Conservation (phyloP, 768 basidiomycete species). For the Cyathus striatus region DNA sequence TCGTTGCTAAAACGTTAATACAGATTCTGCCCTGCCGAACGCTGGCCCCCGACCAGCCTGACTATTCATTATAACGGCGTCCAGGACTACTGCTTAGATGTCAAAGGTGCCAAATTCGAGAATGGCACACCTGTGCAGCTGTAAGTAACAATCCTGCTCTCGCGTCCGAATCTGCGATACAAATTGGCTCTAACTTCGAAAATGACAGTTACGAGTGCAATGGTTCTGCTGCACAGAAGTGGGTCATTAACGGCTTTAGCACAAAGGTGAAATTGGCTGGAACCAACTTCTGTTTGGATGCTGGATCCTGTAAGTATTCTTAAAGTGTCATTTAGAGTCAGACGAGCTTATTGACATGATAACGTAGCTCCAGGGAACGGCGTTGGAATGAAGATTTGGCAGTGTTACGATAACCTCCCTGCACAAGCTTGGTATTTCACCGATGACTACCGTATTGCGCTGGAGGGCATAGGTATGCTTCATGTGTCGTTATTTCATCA, state of each 20-base stretch:
- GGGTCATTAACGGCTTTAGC: slow-evolving; percentile 19
- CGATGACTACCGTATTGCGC: slow-evolving; percentile 15
- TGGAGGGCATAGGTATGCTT: slow-evolving; percentile 10
- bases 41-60: slow-evolving; percentile 6
- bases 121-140: slow-evolving; percentile 23
- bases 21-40: slow-evolving; percentile 10
- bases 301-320: slow-evolving; percentile 20
- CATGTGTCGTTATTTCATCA: background rate
- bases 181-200: background rate
- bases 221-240: slow-evolving; percentile 21
- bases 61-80: slow-evolving; percentile 22
- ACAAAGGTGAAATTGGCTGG: slow-evolving; percentile 20
- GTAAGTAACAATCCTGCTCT: slow-evolving; percentile 6
- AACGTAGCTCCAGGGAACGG: slow-evolving; percentile 15
- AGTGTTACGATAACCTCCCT: slow-evolving; percentile 15
- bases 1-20: too few species aligned
- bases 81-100: slow-evolving; percentile 25
- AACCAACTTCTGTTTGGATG: slow-evolving; percentile 27
- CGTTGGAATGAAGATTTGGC: slow-evolving; percentile 17
- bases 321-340: background rate
- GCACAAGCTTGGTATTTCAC: slow-evolving; percentile 19
- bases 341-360: background rate
- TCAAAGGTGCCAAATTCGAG: slow-evolving; percentile 17
- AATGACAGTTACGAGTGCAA: slow-evolving; percentile 32
- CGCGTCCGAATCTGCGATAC: background rate